Evolutionary conservation across 2,329 filamentous ascomycete genomes (phyloP), one percentile per base, ranked within the genome.

Genomic region (Colletotrichum zoysiae): DNA sequence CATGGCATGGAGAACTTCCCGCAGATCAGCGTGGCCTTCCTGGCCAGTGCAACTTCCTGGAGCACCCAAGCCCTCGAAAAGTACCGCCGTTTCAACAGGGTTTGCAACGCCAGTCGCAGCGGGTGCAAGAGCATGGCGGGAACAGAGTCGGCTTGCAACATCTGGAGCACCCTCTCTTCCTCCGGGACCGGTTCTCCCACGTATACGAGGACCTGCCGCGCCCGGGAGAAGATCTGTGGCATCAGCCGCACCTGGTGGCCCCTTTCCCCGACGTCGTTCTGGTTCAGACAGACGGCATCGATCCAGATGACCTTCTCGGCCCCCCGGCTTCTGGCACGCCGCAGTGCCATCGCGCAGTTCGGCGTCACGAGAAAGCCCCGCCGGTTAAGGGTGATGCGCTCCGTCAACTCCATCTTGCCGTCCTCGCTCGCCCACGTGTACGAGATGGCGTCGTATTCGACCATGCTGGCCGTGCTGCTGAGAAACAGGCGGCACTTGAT

Each of bases 391-490:
- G 2, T 16, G 1, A 73, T 57, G 5, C 18, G 11, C 8, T 12
- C 11, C 11, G 40, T 66, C 44, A 50, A 26, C 2, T 57, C 59
- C 26, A 65, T 63, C 1, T 5, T 4, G 4, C 23, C 26, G 20
- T 60, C 73, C 20, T 75, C 75, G 12, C 74, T 74, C n/a, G 79
- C 79, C 80, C 80, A 82, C 33, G 80, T 81, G 42, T 82, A 82
- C 3, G 81, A 82, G 62, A 82, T 77, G 35, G 80, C 75, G 40
- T 81, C 79, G 68, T 82, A 82, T 14, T 50, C 40, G 0, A 33
- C 11, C 6, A 42, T 16, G 26, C 26, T 50, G 0, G 48, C 44
- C 18, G 53, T 59, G 20, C 14, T 63, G 3, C 33, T 50, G 14
- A 53, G 9, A 3, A 26, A 16, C 1, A 73, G 38, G 23, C 0